Percentiles rank a stretch among this genome's conserved stretches.
phyloP scores from a whole-genome alignment of 1,139 yeast species.

The Candida neerlandica region DNA sequence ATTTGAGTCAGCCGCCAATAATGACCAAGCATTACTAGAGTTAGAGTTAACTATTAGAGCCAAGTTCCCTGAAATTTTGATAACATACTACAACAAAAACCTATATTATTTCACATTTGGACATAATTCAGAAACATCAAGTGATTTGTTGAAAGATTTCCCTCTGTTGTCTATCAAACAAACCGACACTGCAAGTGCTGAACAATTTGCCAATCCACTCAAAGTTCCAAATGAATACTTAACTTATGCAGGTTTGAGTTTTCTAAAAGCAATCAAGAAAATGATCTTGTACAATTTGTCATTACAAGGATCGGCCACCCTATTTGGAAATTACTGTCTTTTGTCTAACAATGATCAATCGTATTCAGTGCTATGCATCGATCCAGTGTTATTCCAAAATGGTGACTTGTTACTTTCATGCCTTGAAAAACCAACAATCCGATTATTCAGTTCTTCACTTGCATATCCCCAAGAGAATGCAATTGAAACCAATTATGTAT shows the following conservation, averaged over 20 bases:
- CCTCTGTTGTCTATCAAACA: conserved; percentile 36
- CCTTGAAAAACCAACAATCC: conserved; percentile 27
- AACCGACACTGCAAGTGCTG: conserved; percentile 31
- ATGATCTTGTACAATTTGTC: conserved; percentile 52
- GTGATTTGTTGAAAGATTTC: conserved; percentile 35
- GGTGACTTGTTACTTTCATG: conserved; percentile 51
- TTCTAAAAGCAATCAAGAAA: conserved; percentile 62
- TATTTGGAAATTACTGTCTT: conserved; percentile 60
- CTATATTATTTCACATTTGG: conserved; percentile 58
- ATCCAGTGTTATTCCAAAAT: conserved; percentile 54
- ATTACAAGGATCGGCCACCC: conserved; percentile 37
- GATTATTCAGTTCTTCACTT: conserved; percentile 33
- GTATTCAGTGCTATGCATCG: conserved; percentile 45
- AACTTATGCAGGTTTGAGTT: conserved; percentile 55
- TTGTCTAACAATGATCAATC: conserved; percentile 17
- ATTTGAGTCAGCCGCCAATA: conserved; percentile 29
- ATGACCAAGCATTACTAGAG: conserved; percentile 52
- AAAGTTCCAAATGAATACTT: conserved; percentile 22
- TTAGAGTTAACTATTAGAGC: conserved; percentile 61
- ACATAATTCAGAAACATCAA: conserved; percentile 27
- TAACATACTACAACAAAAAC: conserved; percentile 62
- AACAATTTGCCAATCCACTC: conserved; percentile 25
- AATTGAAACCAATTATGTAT: conserved; percentile 41
- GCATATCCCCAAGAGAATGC: conserved; percentile 16
- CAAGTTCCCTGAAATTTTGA: conserved; percentile 52